A percentile compares a stretch with the other conserved stretches of the same genome.
Evolutionary conservation across 106 monocot species (phyloP).

Genomic region (Acorus calamus): DNA sequence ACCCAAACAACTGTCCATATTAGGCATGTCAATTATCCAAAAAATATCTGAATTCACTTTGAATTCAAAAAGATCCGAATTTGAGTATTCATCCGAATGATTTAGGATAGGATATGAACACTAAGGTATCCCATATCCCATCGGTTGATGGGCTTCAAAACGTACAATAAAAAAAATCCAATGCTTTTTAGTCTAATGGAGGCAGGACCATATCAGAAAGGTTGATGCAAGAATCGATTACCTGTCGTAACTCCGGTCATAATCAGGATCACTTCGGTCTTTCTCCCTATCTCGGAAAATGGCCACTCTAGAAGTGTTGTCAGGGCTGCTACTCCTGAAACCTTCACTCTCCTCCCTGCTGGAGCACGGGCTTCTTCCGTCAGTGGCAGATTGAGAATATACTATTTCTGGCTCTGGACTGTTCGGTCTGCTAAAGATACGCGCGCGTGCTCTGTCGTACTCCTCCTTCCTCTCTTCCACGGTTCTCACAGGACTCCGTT

Average conservation of each 20-base stretch:
- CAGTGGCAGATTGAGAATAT: conserved; percentile 7
- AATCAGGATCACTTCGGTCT: conserved; percentile 79
- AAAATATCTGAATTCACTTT: no score
- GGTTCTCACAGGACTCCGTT: conserved; percentile 31
- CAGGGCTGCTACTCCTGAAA: conserved; percentile 11
- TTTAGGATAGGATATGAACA: no score
- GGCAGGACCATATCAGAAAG: no score
- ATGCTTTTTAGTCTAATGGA: no score
- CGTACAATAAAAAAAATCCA: no score
- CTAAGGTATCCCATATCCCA: no score
- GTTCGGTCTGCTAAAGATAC: conserved; percentile 49
- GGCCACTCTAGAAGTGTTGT: conserved; percentile 42
- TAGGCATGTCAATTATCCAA: no score
- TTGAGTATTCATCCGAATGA: no score
- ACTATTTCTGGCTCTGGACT: conserved; percentile 15
- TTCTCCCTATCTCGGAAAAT: conserved; percentile 80
- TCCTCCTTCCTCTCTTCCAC: conserved; percentile 81
- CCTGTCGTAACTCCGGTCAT: conserved; percentile 82
- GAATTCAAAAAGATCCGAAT: no score
- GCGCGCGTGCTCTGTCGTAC: conserved; percentile 68
- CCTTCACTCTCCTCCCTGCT: conserved; percentile 21
- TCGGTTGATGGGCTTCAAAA: no score
- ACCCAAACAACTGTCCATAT: no score
- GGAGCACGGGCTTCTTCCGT: conserved; percentile 12
- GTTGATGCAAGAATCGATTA: background rate